Conservation (phyloP, 345 rosid species). For the Ailanthus altissimus region DNA sequence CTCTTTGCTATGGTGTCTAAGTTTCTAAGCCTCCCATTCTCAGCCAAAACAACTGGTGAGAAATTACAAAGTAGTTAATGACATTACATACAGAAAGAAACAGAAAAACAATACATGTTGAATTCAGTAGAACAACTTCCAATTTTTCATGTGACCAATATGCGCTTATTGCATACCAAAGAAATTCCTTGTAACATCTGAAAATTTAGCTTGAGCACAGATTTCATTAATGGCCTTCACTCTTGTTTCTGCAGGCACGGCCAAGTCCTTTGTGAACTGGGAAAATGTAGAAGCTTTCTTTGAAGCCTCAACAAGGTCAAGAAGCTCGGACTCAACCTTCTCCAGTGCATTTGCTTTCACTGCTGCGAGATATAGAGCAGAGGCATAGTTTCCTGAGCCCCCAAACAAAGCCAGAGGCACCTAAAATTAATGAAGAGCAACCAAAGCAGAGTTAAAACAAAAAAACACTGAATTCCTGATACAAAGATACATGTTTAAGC, state of each 20-base stretch:
- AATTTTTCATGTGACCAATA: not conserved
- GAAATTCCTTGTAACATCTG: constrained; percentile 74
- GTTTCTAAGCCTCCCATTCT: constrained; percentile 71
- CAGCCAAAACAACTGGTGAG: constrained; percentile 66
- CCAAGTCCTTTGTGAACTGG: constrained; percentile 74
- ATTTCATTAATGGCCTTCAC: constrained; percentile 65
- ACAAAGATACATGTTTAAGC: not conserved
- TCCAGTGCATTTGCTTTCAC: constrained; percentile 66
- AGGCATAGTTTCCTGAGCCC: constrained; percentile 87
- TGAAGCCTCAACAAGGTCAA: constrained; percentile 63
- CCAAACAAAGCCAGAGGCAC: constrained; percentile 73
- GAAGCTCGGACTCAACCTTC: constrained; percentile 72
- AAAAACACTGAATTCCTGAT: not conserved
- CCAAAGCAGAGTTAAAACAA: constrained; percentile 12
- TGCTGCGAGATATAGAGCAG: constrained; percentile 72
- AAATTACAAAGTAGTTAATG: not conserved
- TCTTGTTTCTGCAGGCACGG: constrained; percentile 64
- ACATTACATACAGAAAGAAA: not conserved
- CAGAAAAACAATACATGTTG: not conserved
- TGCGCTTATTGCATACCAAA: constrained; percentile 52
- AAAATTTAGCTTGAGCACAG: constrained; percentile 62
- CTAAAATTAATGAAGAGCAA: constrained; percentile 38
- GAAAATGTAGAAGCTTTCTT: constrained; percentile 57
- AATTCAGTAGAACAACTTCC: not conserved
- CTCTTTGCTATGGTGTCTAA: constrained; percentile 65